Conservation (phyloP, 2,329 filamentous ascomycete species). For the Aspergillus uvarum region DNA sequence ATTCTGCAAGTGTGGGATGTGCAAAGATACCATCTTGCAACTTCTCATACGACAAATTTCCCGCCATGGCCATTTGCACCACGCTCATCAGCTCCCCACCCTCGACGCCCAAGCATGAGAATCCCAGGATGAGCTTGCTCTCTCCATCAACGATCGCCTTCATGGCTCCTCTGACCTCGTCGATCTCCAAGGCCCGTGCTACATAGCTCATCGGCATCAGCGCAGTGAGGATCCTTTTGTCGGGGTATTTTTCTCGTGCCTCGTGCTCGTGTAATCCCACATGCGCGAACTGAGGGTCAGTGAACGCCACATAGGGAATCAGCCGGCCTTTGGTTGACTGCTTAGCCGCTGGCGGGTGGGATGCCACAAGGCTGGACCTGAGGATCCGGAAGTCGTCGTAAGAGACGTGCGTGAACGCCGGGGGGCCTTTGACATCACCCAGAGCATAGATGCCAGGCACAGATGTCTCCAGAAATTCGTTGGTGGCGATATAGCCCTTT, state of each 20-base stretch:
- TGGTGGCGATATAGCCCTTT: neutral
- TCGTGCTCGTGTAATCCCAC: conserved; percentile 10
- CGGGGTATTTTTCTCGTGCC: conserved; percentile 1
- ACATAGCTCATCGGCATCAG: conserved; percentile 10
- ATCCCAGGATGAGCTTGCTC: conserved; percentile 3
- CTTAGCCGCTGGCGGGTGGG: too few relatives aligned
- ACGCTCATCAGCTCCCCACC: conserved; percentile 12
- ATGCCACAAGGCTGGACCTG: neutral
- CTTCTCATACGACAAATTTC: conserved; percentile 4
- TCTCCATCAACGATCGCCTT: conserved; percentile 8
- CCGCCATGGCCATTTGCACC: conserved; percentile 8
- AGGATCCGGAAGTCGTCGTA: conserved; percentile 10
- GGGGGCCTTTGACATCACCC: conserved; percentile 10
- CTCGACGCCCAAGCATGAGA: conserved; percentile 7
- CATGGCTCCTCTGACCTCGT: conserved; percentile 8
- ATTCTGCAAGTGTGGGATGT: conserved; percentile 5
- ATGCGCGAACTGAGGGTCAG: conserved; percentile 10
- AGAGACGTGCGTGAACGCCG: conserved; percentile 9
- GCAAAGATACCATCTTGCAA: conserved; percentile 3
- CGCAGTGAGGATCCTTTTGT: conserved; percentile 1
- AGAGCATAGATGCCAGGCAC: conserved; percentile 1
- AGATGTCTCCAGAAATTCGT: conserved; percentile 7
- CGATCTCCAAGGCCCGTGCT: conserved; percentile 7
- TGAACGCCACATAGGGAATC: conserved; percentile 9
- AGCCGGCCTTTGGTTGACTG: neutral